These are phyloP conservation scores for Spiraea crenata DNA, from an alignment of 331 rosid species.

Conservation along the genomic window DNA sequence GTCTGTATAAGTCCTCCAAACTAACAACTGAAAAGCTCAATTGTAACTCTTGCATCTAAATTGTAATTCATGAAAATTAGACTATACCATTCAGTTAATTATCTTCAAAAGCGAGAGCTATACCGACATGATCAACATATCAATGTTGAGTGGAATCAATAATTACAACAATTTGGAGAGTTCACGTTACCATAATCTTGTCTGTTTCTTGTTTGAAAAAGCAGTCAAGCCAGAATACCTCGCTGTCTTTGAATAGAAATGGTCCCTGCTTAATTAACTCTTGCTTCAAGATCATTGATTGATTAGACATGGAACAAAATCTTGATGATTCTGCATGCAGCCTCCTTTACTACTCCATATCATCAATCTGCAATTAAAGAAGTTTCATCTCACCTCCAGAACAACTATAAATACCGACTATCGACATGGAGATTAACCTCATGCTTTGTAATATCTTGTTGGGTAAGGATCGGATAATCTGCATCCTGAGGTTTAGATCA, in stretches of 20 bases:
- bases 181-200: background rate
- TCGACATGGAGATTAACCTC: background rate
- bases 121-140: background rate
- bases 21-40: too few species aligned
- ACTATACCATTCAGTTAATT: background rate
- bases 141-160: too few species aligned
- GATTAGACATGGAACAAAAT: conserved; percentile 7
- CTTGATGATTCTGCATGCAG: background rate
- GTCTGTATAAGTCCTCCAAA: too few species aligned
- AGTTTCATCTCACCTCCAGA: background rate
- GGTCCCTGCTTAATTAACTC: background rate
- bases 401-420: background rate
- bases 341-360: background rate
- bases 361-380: background rate
- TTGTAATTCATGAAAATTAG: too few species aligned
- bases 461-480: conserved; percentile 75
- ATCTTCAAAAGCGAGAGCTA: background rate
- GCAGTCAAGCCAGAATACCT: background rate
- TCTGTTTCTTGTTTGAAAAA: background rate
- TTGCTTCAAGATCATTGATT: background rate
- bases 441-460: conserved; percentile 21
- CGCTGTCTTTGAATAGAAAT: background rate
- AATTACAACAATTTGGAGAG: background rate
- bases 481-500: conserved; percentile 56
- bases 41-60: too few species aligned